These are phyloP conservation scores for Phytophthora melonis DNA, from an alignment of 352 stramenopile genomes.

Conservation along the genomic window DNA sequence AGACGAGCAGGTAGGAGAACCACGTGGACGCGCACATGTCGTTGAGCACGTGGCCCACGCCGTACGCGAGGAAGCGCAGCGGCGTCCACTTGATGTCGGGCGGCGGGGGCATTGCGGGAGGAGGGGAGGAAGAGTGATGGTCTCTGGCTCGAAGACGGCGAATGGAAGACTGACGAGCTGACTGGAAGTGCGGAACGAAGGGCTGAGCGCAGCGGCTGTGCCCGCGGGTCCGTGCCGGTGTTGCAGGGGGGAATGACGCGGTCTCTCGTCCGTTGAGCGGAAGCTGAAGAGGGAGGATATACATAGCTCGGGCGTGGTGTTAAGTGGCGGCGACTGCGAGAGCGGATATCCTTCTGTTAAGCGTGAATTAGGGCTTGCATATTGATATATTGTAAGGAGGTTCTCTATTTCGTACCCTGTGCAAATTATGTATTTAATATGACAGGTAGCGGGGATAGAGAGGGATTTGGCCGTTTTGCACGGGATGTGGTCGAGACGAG, in stretches of 20 bases:
- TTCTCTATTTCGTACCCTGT: neutral
- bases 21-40: constrained; percentile 91
- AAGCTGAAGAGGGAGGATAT: neutral
- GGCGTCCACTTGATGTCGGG: constrained; percentile 59
- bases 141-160: neutral
- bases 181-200: neutral
- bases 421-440: neutral
- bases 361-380: too few species aligned
- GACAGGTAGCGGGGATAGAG: neutral
- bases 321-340: neutral
- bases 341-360: neutral
- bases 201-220: too few species aligned
- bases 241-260: constrained; percentile 9
- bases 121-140: neutral
- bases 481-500: constrained; percentile 10
- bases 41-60: constrained; percentile 87
- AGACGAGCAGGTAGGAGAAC: constrained; percentile 91
- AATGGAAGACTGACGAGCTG: constrained; percentile 8
- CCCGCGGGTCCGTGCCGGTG: constrained; percentile 19
- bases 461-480: neutral
- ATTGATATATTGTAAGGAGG: too few species aligned
- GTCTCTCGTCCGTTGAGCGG: constrained; percentile 8
- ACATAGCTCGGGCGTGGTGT: constrained; percentile 7
- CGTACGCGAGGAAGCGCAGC: constrained; percentile 73
- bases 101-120: neutral